Conservation (phyloP, 345 rosid genomes). For the Ceriops decandra region DNA sequence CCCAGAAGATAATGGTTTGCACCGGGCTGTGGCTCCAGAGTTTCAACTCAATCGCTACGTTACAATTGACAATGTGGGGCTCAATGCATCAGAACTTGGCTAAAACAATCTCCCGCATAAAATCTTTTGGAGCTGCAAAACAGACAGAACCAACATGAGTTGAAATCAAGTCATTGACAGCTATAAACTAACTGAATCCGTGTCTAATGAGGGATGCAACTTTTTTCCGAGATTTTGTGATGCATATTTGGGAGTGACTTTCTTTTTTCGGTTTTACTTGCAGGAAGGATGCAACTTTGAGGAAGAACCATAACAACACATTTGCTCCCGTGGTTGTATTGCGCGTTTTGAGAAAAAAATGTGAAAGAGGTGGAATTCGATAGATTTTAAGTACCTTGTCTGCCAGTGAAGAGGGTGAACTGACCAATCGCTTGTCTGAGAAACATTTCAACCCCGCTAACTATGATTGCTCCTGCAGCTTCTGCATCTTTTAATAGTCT, state of each 20-base stretch:
- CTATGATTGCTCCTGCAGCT: slow-evolving; percentile 52
- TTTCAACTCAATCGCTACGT: no score
- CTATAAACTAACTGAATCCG: background rate
- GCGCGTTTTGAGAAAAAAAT: background rate
- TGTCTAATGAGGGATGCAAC: background rate
- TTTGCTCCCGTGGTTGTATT: no score
- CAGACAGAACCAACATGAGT: background rate
- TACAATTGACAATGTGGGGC: no score
- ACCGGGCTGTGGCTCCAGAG: no score
- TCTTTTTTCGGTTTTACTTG: no score
- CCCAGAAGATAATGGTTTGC: no score
- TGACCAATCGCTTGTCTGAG: slow-evolving; percentile 58
- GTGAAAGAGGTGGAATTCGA: background rate
- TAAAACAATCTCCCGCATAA: slow-evolving; percentile 44
- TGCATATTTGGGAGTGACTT: no score
- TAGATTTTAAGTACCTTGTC: slow-evolving; percentile 28
- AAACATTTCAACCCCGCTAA: slow-evolving; percentile 66
- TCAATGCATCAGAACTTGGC: slow-evolving; percentile 38
- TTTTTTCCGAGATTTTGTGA: background rate
- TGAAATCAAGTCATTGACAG: background rate
- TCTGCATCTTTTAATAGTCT: slow-evolving; percentile 49
- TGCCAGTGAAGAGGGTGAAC: slow-evolving; percentile 51
- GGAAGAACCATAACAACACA: no score
- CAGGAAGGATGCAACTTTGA: no score
- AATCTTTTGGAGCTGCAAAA: slow-evolving; percentile 45